phyloP scores from a whole-genome alignment of 2,329 filamentous ascomycete species.

The Cladosporium phlei region DNA sequence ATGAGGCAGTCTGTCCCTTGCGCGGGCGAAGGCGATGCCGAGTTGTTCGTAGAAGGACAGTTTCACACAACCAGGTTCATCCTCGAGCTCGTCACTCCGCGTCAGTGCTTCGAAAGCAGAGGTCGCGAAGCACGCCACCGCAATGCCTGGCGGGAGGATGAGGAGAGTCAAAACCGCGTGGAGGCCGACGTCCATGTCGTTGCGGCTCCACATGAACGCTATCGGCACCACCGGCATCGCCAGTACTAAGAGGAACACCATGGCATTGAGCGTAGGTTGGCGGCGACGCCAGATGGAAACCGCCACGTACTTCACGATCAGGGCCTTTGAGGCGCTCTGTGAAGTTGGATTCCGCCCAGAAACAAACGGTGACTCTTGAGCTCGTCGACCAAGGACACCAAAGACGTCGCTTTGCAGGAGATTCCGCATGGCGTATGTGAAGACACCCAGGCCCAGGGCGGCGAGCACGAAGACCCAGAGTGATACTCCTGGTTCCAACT shows the following conservation, averaged over 20 bases:
- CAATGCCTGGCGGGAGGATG: neutral
- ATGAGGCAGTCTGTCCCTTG: no score
- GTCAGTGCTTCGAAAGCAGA: neutral
- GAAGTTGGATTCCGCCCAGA: neutral
- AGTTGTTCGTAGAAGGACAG: no score
- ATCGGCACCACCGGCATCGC: neutral
- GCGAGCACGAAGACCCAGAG: slow-evolving; percentile 13
- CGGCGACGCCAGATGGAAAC: neutral
- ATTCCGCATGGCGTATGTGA: neutral
- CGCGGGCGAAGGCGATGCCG: no score
- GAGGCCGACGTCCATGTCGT: neutral
- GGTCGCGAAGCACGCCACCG: neutral
- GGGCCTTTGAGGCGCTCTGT: neutral
- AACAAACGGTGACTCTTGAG: neutral
- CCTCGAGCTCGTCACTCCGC: no score
- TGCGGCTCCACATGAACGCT: neutral
- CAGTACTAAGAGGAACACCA: neutral
- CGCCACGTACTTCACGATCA: neutral
- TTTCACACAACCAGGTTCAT: no score
- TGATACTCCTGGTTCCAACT: slow-evolving; percentile 21
- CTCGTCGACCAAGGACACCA: neutral
- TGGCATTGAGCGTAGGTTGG: neutral
- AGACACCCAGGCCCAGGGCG: neutral
- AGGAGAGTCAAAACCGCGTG: neutral
- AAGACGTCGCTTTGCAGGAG: neutral